These are phyloP conservation scores for Chamaecrista fasciculata DNA, from an alignment of 306 rosid genomes.

Conservation along the genomic window DNA sequence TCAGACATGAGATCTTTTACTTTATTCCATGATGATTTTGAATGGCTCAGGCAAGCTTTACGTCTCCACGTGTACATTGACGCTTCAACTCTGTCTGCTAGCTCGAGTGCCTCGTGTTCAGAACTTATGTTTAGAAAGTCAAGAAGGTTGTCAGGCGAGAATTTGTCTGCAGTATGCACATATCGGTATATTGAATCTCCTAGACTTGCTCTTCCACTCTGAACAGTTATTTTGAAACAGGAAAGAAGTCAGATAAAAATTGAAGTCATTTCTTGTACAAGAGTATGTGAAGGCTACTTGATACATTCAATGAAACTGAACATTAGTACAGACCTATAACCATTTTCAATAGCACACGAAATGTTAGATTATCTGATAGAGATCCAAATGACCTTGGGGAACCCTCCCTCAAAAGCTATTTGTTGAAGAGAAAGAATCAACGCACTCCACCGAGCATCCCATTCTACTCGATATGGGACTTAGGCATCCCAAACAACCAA, in stretches of 20 bases:
- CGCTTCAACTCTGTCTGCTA: slow-evolving; percentile 80
- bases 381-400: too few species aligned
- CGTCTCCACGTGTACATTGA: slow-evolving; percentile 98
- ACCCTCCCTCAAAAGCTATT: too few species aligned
- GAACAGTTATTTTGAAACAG: slow-evolving; percentile 6
- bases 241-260: not conserved
- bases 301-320: slow-evolving; percentile 4
- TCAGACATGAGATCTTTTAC: slow-evolving; percentile 83
- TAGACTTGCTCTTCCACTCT: slow-evolving; percentile 83
- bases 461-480: too few species aligned
- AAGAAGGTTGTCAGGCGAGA: slow-evolving; percentile 66
- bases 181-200: slow-evolving; percentile 79
- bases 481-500: too few species aligned
- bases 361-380: not conserved
- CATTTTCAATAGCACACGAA: slow-evolving; percentile 20
- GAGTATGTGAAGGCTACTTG: not conserved
- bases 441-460: too few species aligned
- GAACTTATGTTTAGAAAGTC: slow-evolving; percentile 65
- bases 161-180: slow-evolving; percentile 59
- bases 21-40: slow-evolving; percentile 86
- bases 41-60: slow-evolving; percentile 77
- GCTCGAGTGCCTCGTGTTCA: slow-evolving; percentile 91
- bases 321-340: not conserved
- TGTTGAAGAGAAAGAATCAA: too few species aligned
- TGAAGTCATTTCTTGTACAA: not conserved